Evolutionary conservation across 352 stramenopile species (phyloP).

Genomic region (Pythium plurisporium): DNA sequence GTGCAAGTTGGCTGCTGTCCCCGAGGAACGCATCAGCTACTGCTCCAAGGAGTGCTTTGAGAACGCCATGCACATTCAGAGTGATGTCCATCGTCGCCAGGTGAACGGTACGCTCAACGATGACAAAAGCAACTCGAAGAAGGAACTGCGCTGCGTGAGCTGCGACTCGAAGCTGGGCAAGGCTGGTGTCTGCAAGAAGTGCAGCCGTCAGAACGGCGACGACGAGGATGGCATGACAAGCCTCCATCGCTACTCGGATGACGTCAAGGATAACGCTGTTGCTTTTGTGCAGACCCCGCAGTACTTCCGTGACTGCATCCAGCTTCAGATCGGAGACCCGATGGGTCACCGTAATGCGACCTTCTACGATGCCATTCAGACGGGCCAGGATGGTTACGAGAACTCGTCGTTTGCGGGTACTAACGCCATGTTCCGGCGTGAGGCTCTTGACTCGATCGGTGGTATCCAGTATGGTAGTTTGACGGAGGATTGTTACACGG

Average conservation of each 20-base stretch:
- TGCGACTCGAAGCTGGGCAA: slow-evolving; percentile 48
- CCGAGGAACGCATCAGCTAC: slow-evolving; percentile 43
- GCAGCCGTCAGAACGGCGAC: slow-evolving; percentile 15
- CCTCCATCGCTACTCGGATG: slow-evolving; percentile 73
- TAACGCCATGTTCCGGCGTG: slow-evolving; percentile 86
- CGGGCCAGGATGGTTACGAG: slow-evolving; percentile 83
- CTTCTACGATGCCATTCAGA: slow-evolving; percentile 89
- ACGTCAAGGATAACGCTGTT: slow-evolving; percentile 88
- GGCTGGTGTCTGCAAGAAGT: slow-evolving; percentile 70
- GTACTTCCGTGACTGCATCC: slow-evolving; percentile 85
- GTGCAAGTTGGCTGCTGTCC: slow-evolving; percentile 39
- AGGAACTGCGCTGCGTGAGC: slow-evolving; percentile 31
- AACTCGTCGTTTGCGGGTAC: slow-evolving; percentile 85
- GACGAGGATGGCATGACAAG: slow-evolving; percentile 21
- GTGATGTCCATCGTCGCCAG: slow-evolving; percentile 37
- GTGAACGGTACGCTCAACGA: slow-evolving; percentile 36
- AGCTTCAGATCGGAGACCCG: slow-evolving; percentile 84
- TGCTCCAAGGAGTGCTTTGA: slow-evolving; percentile 50
- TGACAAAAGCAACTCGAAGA: slow-evolving; percentile 22
- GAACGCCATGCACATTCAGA: slow-evolving; percentile 39
- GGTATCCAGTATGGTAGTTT: slow-evolving; percentile 88
- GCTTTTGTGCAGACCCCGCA: slow-evolving; percentile 87
- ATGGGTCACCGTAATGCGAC: slow-evolving; percentile 89
- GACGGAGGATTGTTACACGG: slow-evolving; percentile 87
- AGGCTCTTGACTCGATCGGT: slow-evolving; percentile 86